These are phyloP conservation scores for Suillus luteus DNA, from an alignment of 768 basidiomycete genomes.

Conservation along the genomic window DNA sequence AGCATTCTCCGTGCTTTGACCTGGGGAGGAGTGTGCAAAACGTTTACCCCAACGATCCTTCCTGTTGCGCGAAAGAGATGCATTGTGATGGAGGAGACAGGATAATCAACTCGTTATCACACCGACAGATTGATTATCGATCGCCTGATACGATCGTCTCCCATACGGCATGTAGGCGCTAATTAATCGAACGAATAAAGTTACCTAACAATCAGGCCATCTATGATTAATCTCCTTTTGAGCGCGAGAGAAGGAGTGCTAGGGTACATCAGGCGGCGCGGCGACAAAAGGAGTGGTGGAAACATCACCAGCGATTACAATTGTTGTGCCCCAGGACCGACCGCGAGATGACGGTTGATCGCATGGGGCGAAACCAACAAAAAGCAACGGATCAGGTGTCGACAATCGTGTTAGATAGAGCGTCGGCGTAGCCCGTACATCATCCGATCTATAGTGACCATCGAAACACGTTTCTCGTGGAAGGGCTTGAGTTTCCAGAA, in stretches of 20 bases:
- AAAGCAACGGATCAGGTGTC: neutral
- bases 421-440: neutral
- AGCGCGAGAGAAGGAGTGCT: neutral
- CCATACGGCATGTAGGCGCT: neutral
- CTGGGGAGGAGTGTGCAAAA: neutral
- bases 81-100: neutral
- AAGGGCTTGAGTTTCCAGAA: neutral
- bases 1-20: neutral
- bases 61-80: neutral
- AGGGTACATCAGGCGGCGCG: neutral
- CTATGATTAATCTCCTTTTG: conserved; percentile 3
- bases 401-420: neutral
- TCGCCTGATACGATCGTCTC: neutral
- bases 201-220: neutral
- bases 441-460: neutral
- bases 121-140: neutral
- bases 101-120: neutral
- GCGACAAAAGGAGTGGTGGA: neutral
- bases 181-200: neutral
- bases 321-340: neutral
- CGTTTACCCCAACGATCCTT: neutral
- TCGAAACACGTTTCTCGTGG: neutral
- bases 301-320: neutral
- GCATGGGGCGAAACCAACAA: neutral
- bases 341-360: neutral